Base-by-base conservation (phyloP, 805 yeast genomes). In the Sugiyamaella marilandica region DNA sequence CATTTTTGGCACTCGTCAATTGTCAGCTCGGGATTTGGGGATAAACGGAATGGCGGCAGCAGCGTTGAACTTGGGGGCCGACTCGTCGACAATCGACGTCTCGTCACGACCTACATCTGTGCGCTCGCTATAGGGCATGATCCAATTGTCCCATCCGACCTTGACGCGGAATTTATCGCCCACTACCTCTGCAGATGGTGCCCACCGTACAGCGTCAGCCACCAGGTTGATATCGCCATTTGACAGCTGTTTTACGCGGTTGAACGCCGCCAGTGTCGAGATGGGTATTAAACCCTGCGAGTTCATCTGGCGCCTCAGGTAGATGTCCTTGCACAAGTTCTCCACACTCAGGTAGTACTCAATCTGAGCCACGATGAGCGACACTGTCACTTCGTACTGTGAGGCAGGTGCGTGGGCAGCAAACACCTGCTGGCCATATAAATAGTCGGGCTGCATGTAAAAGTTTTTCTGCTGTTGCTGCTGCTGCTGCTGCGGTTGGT, bases 261-360 rank as follows among this genome's bases (percentile, higher is more conserved):
- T 82, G 69, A 90, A 90, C 54, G 76, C 73, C 55, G 88, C 81
- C 58, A 89, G 76, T 52, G 81, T 75, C 5, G 68, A 64, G 53
- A 89, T 69, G 33, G 83, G 81, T 51, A 90, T 77, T 76, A 84
- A 83, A 24, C 97, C 97, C 54, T 81, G 75, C 45, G 77, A 62
- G 68, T 84, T 80, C 95, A 92, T 87, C 63, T 86, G 87, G 59
- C 81, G 79, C 70, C 96, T 82, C 70, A 94, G 76, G 66, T 72
- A 92, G 49, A 84, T 73, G 71, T 94, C 99, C 71, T 89, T 87
- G 61, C 85, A 75, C 70, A 94, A 76, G 70, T 94, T 94, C 62
- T 89, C 96, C 48, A 83, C 75, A 31, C 95, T 84, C 72, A 94
- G 87, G 70, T 94, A 94, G 74, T 94, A 94, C 66, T 88, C 94